Conservation (phyloP, 768 basidiomycete species). For the Boletus rubescentipes region DNA sequence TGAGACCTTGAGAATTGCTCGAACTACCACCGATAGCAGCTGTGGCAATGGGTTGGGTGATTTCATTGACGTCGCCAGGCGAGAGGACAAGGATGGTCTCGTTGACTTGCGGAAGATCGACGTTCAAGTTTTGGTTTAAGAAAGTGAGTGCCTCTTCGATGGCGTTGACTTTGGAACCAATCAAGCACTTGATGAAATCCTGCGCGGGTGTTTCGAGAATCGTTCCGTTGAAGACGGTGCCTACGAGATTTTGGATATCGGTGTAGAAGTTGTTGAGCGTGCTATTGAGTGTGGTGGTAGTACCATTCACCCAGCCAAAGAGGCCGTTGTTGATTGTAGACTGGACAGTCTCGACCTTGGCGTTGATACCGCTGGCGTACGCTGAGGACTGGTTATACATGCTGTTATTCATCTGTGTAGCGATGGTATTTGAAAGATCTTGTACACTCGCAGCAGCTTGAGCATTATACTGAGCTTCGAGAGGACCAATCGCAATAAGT, state of each 20-base stretch:
- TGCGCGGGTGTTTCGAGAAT: slow-evolving; percentile 78
- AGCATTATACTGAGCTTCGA: slow-evolving; percentile 65
- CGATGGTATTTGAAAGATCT: slow-evolving; percentile 71
- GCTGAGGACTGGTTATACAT: slow-evolving; percentile 78
- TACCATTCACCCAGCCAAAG: slow-evolving; percentile 94
- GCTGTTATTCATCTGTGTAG: slow-evolving; percentile 72
- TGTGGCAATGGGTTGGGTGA: slow-evolving; percentile 73
- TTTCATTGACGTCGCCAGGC: slow-evolving; percentile 66
- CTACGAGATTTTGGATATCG: slow-evolving; percentile 79
- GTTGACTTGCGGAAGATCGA: slow-evolving; percentile 79
- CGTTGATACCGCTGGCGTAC: slow-evolving; percentile 80
- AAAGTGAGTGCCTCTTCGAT: slow-evolving; percentile 89
- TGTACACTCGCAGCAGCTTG: slow-evolving; percentile 59
- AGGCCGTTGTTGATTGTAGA: slow-evolving; percentile 78
- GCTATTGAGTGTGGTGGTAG: slow-evolving; percentile 82
- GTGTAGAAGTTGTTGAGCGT: slow-evolving; percentile 86
- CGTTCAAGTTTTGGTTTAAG: slow-evolving; percentile 80
- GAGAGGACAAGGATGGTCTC: slow-evolving; percentile 76
- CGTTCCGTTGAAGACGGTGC: slow-evolving; percentile 78
- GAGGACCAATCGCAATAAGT: slow-evolving; percentile 71
- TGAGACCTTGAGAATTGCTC: slow-evolving; percentile 54
- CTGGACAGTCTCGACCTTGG: slow-evolving; percentile 67
- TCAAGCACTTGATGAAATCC: slow-evolving; percentile 85
- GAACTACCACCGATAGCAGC: slow-evolving; percentile 71
- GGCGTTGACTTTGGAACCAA: slow-evolving; percentile 88